These are phyloP conservation scores for Chenopodium formosanum DNA, from an alignment of 148 eudicot genomes.

Conservation along the genomic window DNA sequence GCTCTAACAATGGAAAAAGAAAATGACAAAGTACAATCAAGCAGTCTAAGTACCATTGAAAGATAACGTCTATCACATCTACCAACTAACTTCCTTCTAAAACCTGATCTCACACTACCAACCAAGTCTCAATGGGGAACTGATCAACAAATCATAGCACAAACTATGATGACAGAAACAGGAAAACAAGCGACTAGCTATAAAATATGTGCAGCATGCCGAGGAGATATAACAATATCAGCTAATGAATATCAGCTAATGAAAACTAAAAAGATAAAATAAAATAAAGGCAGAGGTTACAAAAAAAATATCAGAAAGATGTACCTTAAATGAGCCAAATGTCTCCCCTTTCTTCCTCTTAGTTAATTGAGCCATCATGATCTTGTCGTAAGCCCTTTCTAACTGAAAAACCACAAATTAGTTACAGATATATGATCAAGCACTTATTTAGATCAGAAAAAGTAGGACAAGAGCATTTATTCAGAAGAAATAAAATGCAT, in stretches of 20 bases:
- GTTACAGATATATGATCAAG: background rate
- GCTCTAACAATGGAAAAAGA: background rate
- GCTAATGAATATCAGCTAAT: background rate
- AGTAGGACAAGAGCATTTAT: background rate
- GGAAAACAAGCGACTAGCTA: background rate
- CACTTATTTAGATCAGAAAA: background rate
- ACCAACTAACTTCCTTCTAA: background rate
- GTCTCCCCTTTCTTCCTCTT: conserved; percentile 91
- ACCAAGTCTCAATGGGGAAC: background rate
- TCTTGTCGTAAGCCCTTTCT: conserved; percentile 86
- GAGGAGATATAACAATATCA: background rate
- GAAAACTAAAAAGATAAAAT: background rate
- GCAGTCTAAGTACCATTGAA: background rate
- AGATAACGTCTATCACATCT: background rate
- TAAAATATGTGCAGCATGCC: background rate
- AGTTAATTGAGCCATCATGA: conserved; percentile 82
- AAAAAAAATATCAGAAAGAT: background rate
- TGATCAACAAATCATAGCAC: background rate
- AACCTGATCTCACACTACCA: background rate
- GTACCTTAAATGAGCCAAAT: conserved; percentile 76
- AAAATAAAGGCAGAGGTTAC: background rate
- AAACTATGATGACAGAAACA: background rate
- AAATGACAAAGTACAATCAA: background rate
- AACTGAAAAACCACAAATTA: conserved; percentile 47
- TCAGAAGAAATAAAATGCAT: background rate